Conservation (phyloP, 2,329 filamentous ascomycete species). For the Monilinia fructicola region DNA sequence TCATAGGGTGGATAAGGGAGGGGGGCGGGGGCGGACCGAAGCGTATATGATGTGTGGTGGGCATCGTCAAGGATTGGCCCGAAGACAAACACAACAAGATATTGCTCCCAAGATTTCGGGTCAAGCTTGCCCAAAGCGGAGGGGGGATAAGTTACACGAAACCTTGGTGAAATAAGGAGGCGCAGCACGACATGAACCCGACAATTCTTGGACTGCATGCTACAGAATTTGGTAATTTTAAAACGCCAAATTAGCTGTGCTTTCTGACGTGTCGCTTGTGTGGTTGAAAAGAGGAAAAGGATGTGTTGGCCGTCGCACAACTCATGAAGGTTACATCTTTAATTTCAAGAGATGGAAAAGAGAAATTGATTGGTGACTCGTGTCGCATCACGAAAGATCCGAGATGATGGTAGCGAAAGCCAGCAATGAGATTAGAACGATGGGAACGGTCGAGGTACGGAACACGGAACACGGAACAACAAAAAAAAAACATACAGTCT, state of each 20-base stretch:
- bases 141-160: constrained; percentile 5
- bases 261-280: constrained; percentile 23
- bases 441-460: neutral
- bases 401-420: constrained; percentile 23
- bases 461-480: constrained; percentile 13
- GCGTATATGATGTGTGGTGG: constrained; percentile 14
- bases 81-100: constrained; percentile 22
- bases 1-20: constrained; percentile 15
- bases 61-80: constrained; percentile 15
- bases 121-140: constrained; percentile 24
- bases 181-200: constrained; percentile 25
- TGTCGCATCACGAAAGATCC: neutral
- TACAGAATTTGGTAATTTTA: constrained; percentile 15
- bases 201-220: constrained; percentile 21
- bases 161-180: constrained; percentile 11
- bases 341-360: constrained; percentile 12
- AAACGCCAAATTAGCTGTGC: constrained; percentile 11
- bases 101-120: constrained; percentile 23
- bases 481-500: neutral
- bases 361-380: constrained; percentile 9
- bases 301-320: constrained; percentile 23
- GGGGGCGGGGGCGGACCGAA: constrained; percentile 14
- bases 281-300: constrained; percentile 13
- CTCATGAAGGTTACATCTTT: constrained; percentile 21
- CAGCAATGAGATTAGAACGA: neutral